Percentiles rank a stretch among this genome's conserved stretches.
Conservation (phyloP, 1,284 basidiomycete genomes). For the Schizopora paradoxa region DNA sequence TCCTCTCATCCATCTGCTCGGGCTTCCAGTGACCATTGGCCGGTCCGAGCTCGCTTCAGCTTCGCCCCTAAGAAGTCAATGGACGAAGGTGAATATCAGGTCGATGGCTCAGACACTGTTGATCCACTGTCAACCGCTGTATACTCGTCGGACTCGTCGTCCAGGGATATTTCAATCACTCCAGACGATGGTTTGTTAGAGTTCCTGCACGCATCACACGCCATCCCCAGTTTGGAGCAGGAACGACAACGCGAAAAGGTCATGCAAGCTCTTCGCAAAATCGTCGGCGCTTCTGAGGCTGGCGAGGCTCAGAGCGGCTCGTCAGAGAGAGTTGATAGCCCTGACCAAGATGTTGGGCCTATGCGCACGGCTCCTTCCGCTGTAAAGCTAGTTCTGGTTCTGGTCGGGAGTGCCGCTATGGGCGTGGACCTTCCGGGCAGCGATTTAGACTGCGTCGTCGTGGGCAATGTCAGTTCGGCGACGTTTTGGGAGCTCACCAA, state of each 20-base stretch:
- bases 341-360: conserved; percentile 2
- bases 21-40: conserved; percentile 22
- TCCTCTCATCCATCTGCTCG: not conserved
- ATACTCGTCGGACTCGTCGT: too few relatives aligned
- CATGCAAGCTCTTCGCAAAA: conserved; percentile 2
- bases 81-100: not conserved
- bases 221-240: conserved; percentile 5
- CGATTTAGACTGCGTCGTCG: conserved; percentile 23
- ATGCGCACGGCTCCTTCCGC: conserved; percentile 6
- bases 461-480: conserved; percentile 21
- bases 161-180: too few relatives aligned
- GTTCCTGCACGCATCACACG: conserved; percentile 1
- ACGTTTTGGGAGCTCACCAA: conserved; percentile 22
- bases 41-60: conserved; percentile 3
- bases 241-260: conserved; percentile 2
- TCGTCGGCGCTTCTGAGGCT: conserved; percentile 8
- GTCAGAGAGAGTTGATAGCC: conserved; percentile 10
- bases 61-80: not conserved
- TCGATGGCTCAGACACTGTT: too few relatives aligned
- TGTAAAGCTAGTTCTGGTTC: conserved; percentile 19
- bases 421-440: conserved; percentile 19
- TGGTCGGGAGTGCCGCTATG: conserved; percentile 22
- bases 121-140: too few relatives aligned
- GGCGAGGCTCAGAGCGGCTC: conserved; percentile 2
- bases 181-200: not conserved